Evolutionary conservation across 805 yeast genomes (phyloP), one percentile per base, ranked within the genome.

Genomic region (Huiozyma sinensis): DNA sequence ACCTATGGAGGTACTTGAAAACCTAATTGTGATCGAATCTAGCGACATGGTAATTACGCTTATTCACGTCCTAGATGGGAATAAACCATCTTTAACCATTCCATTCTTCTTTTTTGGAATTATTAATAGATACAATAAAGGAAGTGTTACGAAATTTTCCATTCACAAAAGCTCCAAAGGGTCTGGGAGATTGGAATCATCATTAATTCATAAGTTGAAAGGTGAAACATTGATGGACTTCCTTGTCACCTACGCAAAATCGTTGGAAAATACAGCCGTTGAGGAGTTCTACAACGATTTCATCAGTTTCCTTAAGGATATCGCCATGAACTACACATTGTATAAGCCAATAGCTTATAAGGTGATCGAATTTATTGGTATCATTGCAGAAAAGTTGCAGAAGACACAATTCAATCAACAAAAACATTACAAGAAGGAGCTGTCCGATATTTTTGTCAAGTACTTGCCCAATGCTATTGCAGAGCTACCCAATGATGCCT

Each of bases 41-140:
- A 52, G 53, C 12, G 52, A 58, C 6, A 47, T 48, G 28, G 48
- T 55, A 5, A 52, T 52, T 28, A 50, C 60, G 6, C 53, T 73
- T 6, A 66, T 77, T 9, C 87, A 84, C 58, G 80, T 83, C 2
- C 64, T 89, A 40, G 96, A 89, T 63, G 90, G 92, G 0, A 83
- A 95, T 6, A 76, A 84, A 50, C 83, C 95, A 0, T 83, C 79
- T 45, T 54, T 76, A 5, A 83, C 94, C 0, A 65, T 87, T 10
- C 89, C 94, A 0, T 72, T 75, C 51, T 64, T 88, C 5, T 68
- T 85, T 50, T 70, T 75, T 33, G 55, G 63, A 13, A 43, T 60
- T 10, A 51, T 60, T 6, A 36, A 44, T 34, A 55, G 65, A 33
- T 56, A 55, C 41, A 57, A 61, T 36, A 50, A 46, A 17, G 50